phyloP scores from a whole-genome alignment of 78 protist species.

The Isochrysis galbana region DNA sequence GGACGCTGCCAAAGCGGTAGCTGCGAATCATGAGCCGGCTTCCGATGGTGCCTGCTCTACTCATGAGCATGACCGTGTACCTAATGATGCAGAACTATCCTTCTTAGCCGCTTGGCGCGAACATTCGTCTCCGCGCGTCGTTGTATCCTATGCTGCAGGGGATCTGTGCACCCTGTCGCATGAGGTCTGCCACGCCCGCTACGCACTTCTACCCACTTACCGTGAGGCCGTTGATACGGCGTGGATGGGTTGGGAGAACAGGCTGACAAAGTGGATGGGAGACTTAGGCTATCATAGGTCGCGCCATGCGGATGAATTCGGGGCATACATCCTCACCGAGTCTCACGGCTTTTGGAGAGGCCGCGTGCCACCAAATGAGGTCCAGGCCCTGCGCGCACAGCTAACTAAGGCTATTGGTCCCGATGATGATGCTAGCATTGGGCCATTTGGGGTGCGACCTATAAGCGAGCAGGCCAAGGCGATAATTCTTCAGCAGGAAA shows the following conservation, averaged over 20 bases:
- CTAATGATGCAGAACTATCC: not conserved
- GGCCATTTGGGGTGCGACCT: not conserved
- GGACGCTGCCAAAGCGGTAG: not conserved
- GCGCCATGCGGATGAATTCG: slow-evolving; percentile 15
- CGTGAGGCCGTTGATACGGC: not conserved
- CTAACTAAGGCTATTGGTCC: not conserved
- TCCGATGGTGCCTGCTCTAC: too few relatives aligned
- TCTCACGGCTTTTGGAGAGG: not conserved
- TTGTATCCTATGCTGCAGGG: not conserved
- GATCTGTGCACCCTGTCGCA: not conserved
- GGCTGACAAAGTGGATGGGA: not conserved
- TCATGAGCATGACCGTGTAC: too few relatives aligned
- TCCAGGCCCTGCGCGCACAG: not conserved
- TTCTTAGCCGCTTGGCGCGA: not conserved
- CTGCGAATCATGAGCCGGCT: too few relatives aligned
- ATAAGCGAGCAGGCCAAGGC: not conserved
- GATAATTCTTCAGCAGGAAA: too few relatives aligned
- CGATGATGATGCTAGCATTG: not conserved
- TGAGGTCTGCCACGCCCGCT: slow-evolving; percentile 27
- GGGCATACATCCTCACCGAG: slow-evolving; percentile 14
- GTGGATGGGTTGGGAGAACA: not conserved
- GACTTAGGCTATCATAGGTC: not conserved
- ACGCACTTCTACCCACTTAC: not conserved
- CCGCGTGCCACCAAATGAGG: not conserved
- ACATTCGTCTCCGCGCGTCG: not conserved